Percentiles rank a stretch among this genome's conserved stretches.
Conservation (phyloP, 495 filamentous ascomycete species). For the Choiromyces venosus region DNA sequence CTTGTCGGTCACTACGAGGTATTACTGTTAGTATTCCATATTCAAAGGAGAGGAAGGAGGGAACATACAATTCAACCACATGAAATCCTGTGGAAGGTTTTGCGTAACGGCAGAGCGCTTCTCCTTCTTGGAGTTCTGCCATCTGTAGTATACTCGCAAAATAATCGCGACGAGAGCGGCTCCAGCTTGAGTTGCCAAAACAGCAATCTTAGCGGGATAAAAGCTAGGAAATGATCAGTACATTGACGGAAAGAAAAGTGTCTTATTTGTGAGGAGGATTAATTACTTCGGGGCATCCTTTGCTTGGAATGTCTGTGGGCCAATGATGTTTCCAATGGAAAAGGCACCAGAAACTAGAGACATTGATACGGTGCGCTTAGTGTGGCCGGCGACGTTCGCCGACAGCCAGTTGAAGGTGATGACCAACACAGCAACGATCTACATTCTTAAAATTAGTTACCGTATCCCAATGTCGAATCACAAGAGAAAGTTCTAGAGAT, state of each 20-base stretch:
- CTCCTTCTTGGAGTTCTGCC: slow-evolving; percentile 47
- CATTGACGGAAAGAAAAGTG: background rate
- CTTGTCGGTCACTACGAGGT: slow-evolving; percentile 58
- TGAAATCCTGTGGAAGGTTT: slow-evolving; percentile 21
- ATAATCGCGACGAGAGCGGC: slow-evolving; percentile 46
- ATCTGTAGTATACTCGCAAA: slow-evolving; percentile 48
- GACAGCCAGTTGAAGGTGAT: slow-evolving; percentile 50
- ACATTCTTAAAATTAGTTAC: slow-evolving; percentile 42
- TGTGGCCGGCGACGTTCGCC: slow-evolving; percentile 64
- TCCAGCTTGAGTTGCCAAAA: slow-evolving; percentile 50
- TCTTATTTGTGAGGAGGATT: background rate
- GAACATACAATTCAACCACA: slow-evolving; percentile 27
- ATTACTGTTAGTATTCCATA: slow-evolving; percentile 7
- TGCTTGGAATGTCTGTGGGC: slow-evolving; percentile 60
- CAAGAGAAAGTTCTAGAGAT: slow-evolving; percentile 37
- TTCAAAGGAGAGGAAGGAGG: background rate
- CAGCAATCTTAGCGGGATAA: slow-evolving; percentile 58
- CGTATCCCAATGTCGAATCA: slow-evolving; percentile 40
- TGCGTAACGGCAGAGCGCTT: slow-evolving; percentile 19
- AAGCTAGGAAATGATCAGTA: slow-evolving; percentile 9
- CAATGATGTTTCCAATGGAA: slow-evolving; percentile 62
- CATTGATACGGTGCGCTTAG: slow-evolving; percentile 49
- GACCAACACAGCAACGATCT: slow-evolving; percentile 50
- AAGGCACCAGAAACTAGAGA: slow-evolving; percentile 55
- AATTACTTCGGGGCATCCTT: slow-evolving; percentile 54